Conservation (phyloP, 148 eudicot species). For the Camellia japonica region DNA sequence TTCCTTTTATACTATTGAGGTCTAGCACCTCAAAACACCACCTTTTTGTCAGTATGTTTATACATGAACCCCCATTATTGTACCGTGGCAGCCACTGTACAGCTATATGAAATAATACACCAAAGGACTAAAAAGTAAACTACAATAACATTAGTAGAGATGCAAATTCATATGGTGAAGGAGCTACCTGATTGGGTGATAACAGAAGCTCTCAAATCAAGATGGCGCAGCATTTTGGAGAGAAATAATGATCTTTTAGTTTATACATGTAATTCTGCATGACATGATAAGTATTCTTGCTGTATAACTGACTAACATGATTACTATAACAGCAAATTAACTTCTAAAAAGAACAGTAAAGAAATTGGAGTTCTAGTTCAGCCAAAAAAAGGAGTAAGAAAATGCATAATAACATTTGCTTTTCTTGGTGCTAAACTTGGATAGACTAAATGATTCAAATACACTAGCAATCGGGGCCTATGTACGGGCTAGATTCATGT, state of each 20-base stretch:
- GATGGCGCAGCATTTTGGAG: not conserved
- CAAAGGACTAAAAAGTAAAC: not conserved
- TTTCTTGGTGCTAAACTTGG: not conserved
- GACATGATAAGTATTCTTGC: not conserved
- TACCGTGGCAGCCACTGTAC: not conserved
- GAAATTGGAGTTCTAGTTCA: not conserved
- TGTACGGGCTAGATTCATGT: not conserved
- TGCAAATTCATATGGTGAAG: not conserved
- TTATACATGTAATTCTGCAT: not conserved
- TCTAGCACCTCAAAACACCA: not conserved
- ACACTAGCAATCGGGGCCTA: not conserved
- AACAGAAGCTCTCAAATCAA: not conserved
- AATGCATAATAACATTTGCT: not conserved
- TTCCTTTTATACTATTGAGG: not conserved
- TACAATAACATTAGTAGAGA: conserved; percentile 1
- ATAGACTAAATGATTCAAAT: not conserved
- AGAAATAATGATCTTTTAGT: not conserved
- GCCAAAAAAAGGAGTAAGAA: not conserved
- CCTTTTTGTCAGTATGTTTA: not conserved
- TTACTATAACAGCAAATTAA: not conserved
- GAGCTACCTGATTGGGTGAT: not conserved
- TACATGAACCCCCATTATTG: not conserved
- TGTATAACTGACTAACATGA: not conserved
- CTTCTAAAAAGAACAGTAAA: not conserved
- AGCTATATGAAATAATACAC: not conserved